phyloP scores from a whole-genome alignment of 2,329 filamentous ascomycete genomes.

The Fusarium sp. region DNA sequence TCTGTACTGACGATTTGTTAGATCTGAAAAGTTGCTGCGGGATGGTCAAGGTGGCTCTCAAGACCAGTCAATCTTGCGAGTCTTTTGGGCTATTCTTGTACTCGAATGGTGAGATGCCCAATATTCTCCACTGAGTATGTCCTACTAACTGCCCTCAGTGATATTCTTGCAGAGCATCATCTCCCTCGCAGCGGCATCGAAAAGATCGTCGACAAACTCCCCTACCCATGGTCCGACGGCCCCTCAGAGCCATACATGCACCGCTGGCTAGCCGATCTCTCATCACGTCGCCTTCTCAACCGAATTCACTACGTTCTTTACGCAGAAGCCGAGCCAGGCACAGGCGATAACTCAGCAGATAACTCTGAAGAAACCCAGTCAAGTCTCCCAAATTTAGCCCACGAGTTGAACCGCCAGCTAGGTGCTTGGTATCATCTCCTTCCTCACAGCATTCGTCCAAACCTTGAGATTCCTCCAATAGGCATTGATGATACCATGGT shows the following conservation, averaged over 20 bases:
- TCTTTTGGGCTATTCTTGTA: constrained; percentile 39
- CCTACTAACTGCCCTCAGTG: background rate
- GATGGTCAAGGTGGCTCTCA: constrained; percentile 23
- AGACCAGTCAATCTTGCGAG: constrained; percentile 34
- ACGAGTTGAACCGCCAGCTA: constrained; percentile 34
- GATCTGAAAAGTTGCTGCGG: constrained; percentile 29
- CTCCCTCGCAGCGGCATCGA: constrained; percentile 39
- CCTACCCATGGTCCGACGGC: constrained; percentile 31
- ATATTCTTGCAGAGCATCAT: constrained; percentile 40
- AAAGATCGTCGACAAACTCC: constrained; percentile 39
- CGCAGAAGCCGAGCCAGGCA: constrained; percentile 32
- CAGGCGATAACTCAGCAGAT: background rate
- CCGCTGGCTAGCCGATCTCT: constrained; percentile 37
- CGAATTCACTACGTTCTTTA: constrained; percentile 40
- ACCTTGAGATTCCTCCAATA: constrained; percentile 13
- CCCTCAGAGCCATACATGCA: constrained; percentile 37
- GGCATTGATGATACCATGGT: constrained; percentile 37
- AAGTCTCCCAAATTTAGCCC: constrained; percentile 17
- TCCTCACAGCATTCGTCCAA: constrained; percentile 32
- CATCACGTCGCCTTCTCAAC: constrained; percentile 34
- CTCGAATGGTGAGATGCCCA: constrained; percentile 28
- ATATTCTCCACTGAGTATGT: too few species aligned
- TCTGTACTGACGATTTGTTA: background rate
- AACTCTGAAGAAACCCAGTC: constrained; percentile 15
- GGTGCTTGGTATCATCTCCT: constrained; percentile 41